Evolutionary conservation across 1,284 basidiomycete genomes (phyloP), one percentile per base, ranked within the genome.

Genomic region (Malassezia sympodialis): DNA sequence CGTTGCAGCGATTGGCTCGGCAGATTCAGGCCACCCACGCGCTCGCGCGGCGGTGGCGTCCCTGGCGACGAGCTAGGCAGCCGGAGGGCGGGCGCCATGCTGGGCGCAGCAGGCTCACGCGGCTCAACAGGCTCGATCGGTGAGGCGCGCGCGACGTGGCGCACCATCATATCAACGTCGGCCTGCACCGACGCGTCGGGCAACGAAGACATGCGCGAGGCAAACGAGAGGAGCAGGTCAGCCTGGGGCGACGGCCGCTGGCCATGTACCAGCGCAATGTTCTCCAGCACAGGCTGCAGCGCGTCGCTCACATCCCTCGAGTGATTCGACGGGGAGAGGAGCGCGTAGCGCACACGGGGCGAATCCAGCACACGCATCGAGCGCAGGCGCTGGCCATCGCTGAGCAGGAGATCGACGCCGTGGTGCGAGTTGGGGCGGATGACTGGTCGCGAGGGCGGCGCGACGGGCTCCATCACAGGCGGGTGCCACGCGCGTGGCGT

Each of bases 1-100:
- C 53, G 53, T 14, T 51, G 48, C 43, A 51, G 23, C 39, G 51
- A 17, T 42, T 56, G 42, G 39, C 41, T 49, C 17, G 49, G 54
- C 43, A 56, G 32, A 15, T 56, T 30, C 8, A 51, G 32, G 10
- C 42, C 53, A 8, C n/a, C 32, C 17, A 34, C 41, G 8, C n/a
- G 41, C 4, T 44, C 48, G 17, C 24, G 41, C n/a, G 26, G 21
- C 43, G 47, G 2, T 8, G 39, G 12, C 3, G 30, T 15, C 12
- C 17, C 28, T 12, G 35, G 14, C 21, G 19, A 39, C 37, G 19
- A 3, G 8, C 17, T 19, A n/a, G 37, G 10, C 19, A 17, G 37
- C 7, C 19, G 37, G 12, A 39, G 4, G 6, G 7, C 15, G 5
- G 35, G 35, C 5, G 40, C 11, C 23, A 14, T 7, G 14, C 14